Conservation (phyloP, 2,329 filamentous ascomycete species). For the Exophiala xenobiotica region DNA sequence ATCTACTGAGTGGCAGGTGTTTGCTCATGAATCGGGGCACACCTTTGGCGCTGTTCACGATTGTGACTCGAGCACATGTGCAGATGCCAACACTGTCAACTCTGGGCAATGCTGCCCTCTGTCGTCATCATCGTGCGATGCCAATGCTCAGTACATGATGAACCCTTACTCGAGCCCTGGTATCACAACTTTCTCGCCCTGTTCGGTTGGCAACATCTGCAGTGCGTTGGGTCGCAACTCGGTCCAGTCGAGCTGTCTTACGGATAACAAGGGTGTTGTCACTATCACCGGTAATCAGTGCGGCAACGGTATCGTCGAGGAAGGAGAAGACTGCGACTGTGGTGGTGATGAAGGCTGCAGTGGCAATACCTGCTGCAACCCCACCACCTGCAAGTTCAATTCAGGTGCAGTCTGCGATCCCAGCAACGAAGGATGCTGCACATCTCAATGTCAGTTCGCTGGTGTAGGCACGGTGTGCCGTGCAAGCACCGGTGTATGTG, state of each 20-base stretch:
- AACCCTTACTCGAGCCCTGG: conserved; percentile 78
- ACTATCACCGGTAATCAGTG: conserved; percentile 83
- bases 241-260: conserved; percentile 73
- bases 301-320: conserved; percentile 95
- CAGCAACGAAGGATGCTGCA: conserved; percentile 50
- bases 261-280: conserved; percentile 78
- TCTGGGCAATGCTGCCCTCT: conserved; percentile 79
- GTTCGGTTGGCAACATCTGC: conserved; percentile 91
- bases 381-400: conserved; percentile 82
- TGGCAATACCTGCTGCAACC: conserved; percentile 77
- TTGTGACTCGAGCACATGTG: conserved; percentile 70
- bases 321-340: conserved; percentile 93
- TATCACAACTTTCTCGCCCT: conserved; percentile 80
- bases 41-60: conserved; percentile 97
- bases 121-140: conserved; percentile 66
- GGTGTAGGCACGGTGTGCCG: conserved; percentile 73
- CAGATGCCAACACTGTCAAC: conserved; percentile 57
- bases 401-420: conserved; percentile 70
- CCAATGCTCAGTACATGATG: conserved; percentile 83
- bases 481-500: conserved; percentile 73
- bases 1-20: conserved; percentile 86
- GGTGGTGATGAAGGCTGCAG: conserved; percentile 72
- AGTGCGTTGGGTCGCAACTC: conserved; percentile 75
- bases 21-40: conserved; percentile 91
- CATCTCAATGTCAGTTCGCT: conserved; percentile 42